A percentile compares a stretch with the other conserved stretches of the same genome.
Evolutionary conservation across 2,329 filamentous ascomycete genomes (phyloP).

Genomic region (Monosporascus sp.): DNA sequence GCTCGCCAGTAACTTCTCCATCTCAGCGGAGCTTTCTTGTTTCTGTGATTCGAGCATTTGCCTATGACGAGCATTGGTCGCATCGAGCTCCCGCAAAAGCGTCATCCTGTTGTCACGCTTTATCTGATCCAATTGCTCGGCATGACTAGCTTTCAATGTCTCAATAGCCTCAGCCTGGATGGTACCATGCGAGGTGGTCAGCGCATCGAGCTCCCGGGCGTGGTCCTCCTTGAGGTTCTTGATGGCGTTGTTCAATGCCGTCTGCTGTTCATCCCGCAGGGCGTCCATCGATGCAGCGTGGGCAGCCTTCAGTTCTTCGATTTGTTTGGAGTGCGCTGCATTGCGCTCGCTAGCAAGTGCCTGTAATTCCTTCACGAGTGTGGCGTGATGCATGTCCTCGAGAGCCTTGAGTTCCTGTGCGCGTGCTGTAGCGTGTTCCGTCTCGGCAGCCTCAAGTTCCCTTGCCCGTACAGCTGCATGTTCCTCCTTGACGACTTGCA

Average conservation of each 20-base stretch:
- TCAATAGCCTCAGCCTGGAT: slow-evolving; percentile 17
- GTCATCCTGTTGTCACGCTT: slow-evolving; percentile 15
- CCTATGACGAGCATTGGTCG: slow-evolving; percentile 14
- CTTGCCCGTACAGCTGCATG: slow-evolving; percentile 16
- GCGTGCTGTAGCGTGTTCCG: neutral
- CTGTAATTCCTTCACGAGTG: neutral
- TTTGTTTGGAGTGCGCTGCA: neutral
- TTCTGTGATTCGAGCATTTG: slow-evolving; percentile 17
- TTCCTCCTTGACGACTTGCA: slow-evolving; percentile 15
- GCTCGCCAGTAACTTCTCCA: slow-evolving; percentile 17
- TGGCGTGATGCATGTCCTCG: slow-evolving; percentile 1
- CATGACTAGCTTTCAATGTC: slow-evolving; percentile 15
- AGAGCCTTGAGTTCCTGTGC: slow-evolving; percentile 3
- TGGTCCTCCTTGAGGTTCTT: slow-evolving; percentile 12
- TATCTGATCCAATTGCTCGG: slow-evolving; percentile 16
- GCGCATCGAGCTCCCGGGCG: slow-evolving; percentile 16
- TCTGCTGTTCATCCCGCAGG: slow-evolving; percentile 4
- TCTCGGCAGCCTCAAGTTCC: slow-evolving; percentile 4
- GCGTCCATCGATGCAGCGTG: neutral
- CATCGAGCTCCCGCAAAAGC: slow-evolving; percentile 16
- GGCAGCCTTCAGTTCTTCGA: slow-evolving; percentile 6
- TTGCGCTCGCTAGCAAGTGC: neutral
- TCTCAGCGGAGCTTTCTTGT: slow-evolving; percentile 18
- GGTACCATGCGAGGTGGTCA: slow-evolving; percentile 14
- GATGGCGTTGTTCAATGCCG: slow-evolving; percentile 4